Evolutionary conservation across 371 early-diverging fungal species (phyloP), one percentile per base, ranked within the genome.

Genomic region (Parasitella parasitica): DNA sequence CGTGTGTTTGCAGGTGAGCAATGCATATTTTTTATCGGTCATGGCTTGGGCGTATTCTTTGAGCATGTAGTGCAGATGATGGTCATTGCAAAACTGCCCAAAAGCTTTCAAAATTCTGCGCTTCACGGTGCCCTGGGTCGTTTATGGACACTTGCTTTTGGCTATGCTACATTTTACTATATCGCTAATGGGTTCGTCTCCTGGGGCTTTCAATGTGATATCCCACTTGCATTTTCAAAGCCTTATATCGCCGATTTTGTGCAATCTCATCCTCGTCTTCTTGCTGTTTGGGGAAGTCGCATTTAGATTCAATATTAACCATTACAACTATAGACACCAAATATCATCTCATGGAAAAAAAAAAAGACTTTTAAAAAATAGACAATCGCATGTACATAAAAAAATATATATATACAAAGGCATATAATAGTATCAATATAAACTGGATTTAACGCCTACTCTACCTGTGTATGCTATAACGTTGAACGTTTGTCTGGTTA

Each of bases 161-260:
- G 61, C 12, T 69, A 56, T 43, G 13, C 48, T 27, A 60, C 54
- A 6, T 64, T 59, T 20, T 55, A 52, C 27, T 69, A 48, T 9
- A 64, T 64, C 3, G 50, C 60, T 35, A 57, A 63, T 54, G 67
- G 67, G 1, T 69, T 64, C 18, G 8, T 61, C n/a, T 28, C 53
- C 16, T 59, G 60, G 61, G 64, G 64, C 37, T 63, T 64, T 39
- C 64, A 69, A 16, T 56, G 30, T 11, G 64, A 64, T 36, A 69
- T 56, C 27, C 64, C 64, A 7, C 26, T 63, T 2, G 26, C 7
- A 6, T 51, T 59, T 26, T 24, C 36, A 24, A 39, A 59, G 20
- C 69, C 69, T 11, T 59, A 22, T 13, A 36, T 69, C 20, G 15
- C 34, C 2, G 20, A 60, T n/a, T 41, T 24, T 24, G 64, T 53